These are phyloP conservation scores for Murraya paniculata DNA, from an alignment of 345 rosid genomes.

Conservation along the genomic window DNA sequence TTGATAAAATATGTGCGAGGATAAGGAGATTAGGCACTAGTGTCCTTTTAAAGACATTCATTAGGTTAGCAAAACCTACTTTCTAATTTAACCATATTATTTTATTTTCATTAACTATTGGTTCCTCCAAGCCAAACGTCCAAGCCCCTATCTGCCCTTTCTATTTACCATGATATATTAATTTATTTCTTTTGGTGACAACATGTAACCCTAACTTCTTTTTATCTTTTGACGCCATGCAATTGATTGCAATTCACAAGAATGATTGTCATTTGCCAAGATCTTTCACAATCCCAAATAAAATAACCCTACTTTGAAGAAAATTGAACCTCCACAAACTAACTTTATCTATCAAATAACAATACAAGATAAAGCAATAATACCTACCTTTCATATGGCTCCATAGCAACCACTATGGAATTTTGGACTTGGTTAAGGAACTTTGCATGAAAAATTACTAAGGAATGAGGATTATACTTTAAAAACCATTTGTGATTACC, in stretches of 20 bases:
- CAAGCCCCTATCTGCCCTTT: neutral
- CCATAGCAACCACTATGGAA: neutral
- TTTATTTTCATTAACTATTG: neutral
- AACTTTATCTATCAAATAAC: neutral
- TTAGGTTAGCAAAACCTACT: conserved; percentile 16
- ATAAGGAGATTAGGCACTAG: neutral
- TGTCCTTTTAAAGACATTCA: neutral
- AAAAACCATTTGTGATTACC: conserved; percentile 3
- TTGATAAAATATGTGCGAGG: neutral
- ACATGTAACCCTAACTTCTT: neutral
- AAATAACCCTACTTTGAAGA: neutral
- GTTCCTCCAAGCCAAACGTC: conserved; percentile 9
- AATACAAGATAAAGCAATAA: neutral
- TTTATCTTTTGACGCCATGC: neutral
- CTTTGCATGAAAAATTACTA: neutral
- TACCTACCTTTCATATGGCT: neutral
- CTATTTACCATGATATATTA: neutral
- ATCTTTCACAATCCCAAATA: neutral
- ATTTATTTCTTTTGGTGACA: neutral
- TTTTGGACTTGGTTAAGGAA: neutral
- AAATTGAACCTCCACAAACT: neutral
- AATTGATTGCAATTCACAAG: neutral
- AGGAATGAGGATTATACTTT: conserved; percentile 2
- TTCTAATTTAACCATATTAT: neutral
- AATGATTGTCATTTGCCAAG: neutral